Evolutionary conservation across 805 yeast species (phyloP).

Genomic region (Millerozyma acaciae): DNA sequence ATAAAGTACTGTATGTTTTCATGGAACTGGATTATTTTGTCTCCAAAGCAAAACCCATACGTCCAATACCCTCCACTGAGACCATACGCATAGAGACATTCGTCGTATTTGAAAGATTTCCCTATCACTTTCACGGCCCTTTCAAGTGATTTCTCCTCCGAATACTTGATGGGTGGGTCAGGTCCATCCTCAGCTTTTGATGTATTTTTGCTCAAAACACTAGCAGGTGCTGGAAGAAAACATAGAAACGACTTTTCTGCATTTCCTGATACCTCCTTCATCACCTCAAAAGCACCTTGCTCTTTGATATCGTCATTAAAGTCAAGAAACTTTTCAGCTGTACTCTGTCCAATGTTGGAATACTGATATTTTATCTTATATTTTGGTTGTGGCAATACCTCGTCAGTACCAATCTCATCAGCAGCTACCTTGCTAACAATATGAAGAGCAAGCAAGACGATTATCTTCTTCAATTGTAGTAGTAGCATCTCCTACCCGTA

Average conservation of each 20-base stretch:
- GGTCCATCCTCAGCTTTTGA: slow-evolving; percentile 3
- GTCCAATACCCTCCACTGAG: slow-evolving; percentile 49
- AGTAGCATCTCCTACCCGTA: no score
- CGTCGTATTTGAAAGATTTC: slow-evolving; percentile 14
- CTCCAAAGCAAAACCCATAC: slow-evolving; percentile 48
- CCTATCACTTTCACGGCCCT: slow-evolving; percentile 15
- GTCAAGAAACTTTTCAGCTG: slow-evolving; percentile 11
- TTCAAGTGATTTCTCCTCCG: slow-evolving; percentile 12
- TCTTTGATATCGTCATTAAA: slow-evolving; percentile 6
- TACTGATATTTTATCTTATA: slow-evolving; percentile 16
- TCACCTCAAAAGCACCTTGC: slow-evolving; percentile 15
- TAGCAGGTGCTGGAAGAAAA: slow-evolving; percentile 20
- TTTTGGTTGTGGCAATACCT: slow-evolving; percentile 5
- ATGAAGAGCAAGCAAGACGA: slow-evolving; percentile 2
- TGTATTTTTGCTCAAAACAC: neutral
- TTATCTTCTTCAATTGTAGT: no score
- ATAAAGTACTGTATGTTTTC: slow-evolving; percentile 21
- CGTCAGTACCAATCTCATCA: neutral
- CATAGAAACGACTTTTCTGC: slow-evolving; percentile 16
- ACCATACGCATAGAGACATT: slow-evolving; percentile 22
- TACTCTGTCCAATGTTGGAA: slow-evolving; percentile 12
- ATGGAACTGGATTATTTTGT: slow-evolving; percentile 48
- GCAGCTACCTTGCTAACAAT: neutral
- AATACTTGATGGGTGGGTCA: no score
- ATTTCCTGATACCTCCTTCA: slow-evolving; percentile 9